These are phyloP conservation scores for Gaertneriomyces semiglobifer DNA, from an alignment of 192 early-diverging fungal species.

Conservation along the genomic window DNA sequence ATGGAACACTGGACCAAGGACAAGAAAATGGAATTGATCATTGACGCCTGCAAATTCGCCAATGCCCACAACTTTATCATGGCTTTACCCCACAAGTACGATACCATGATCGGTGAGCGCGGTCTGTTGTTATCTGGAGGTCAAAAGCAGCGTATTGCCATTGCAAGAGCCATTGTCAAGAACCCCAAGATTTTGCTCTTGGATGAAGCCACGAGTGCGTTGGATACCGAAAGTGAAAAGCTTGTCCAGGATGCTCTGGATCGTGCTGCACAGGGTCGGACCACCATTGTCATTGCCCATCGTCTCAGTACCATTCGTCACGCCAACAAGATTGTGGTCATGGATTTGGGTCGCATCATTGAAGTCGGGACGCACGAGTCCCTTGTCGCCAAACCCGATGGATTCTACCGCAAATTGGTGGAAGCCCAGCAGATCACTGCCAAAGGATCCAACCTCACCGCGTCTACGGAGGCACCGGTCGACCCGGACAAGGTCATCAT, in stretches of 20 bases:
- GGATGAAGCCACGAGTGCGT: conserved; percentile 86
- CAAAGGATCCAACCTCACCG: conserved; percentile 20
- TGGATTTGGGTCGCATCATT: conserved; percentile 52
- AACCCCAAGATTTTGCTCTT: conserved; percentile 80
- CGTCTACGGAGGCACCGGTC: not conserved
- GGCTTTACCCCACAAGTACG: conserved; percentile 75
- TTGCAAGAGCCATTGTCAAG: conserved; percentile 80
- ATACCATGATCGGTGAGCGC: conserved; percentile 80
- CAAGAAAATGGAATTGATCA: conserved; percentile 36
- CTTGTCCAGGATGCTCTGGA: conserved; percentile 78
- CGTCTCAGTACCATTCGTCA: conserved; percentile 80
- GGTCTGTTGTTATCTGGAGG: conserved; percentile 72
- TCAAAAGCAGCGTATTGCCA: conserved; percentile 95
- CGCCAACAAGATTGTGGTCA: conserved; percentile 78
- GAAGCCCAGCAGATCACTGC: conserved; percentile 61
- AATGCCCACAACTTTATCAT: conserved; percentile 82
- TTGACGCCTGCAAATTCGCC: conserved; percentile 51
- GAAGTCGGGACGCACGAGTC: conserved; percentile 79
- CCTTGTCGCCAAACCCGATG: conserved; percentile 54
- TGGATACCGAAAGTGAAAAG: conserved; percentile 62
- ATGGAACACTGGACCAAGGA: conserved; percentile 42
- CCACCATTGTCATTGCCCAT: conserved; percentile 85
- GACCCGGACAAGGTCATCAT: conserved; percentile 29
- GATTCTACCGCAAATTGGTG: conserved; percentile 66
- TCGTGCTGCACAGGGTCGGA: conserved; percentile 66